Conservation (phyloP, 1,284 basidiomycete genomes). For the Sporisorium exsertum region DNA sequence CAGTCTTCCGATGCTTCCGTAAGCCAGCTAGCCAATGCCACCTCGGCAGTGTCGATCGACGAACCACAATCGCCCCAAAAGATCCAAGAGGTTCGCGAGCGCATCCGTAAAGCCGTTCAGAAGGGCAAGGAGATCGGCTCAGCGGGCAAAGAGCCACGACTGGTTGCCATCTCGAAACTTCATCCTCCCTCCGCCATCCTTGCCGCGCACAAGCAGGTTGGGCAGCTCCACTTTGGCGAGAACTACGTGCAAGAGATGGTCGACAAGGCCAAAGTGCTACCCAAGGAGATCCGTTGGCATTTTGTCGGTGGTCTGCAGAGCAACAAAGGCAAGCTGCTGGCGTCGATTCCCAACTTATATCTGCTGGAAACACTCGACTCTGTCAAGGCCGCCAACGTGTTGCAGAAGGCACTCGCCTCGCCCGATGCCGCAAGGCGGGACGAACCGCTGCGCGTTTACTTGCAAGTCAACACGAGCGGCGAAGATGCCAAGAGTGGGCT, state of each 20-base stretch:
- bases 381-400: conserved; percentile 81
- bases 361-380: conserved; percentile 92
- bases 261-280: conserved; percentile 74
- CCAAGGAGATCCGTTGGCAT: conserved; percentile 79
- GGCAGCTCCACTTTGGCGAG: conserved; percentile 93
- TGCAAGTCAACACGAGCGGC: conserved; percentile 94
- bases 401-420: conserved; percentile 81
- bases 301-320: conserved; percentile 95
- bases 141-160: conserved; percentile 68
- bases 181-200: conserved; percentile 89
- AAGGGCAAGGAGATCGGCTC: conserved; percentile 45
- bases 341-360: conserved; percentile 87
- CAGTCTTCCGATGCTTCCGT: conserved; percentile 4
- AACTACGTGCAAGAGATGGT: conserved; percentile 96
- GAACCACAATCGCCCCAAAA: conserved; percentile 31
- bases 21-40: conserved; percentile 11
- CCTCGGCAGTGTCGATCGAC: conserved; percentile 22
- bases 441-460: conserved; percentile 79
- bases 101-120: conserved; percentile 39
- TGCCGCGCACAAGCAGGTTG: conserved; percentile 72
- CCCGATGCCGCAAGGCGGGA: conserved; percentile 69
- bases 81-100: conserved; percentile 40
- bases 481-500: conserved; percentile 91
- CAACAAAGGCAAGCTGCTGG: conserved; percentile 92
- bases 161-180: conserved; percentile 94